Percentiles rank a stretch among this genome's conserved stretches.
phyloP scores from a whole-genome alignment of 129 eudicot species.

The Artemisia annua region DNA sequence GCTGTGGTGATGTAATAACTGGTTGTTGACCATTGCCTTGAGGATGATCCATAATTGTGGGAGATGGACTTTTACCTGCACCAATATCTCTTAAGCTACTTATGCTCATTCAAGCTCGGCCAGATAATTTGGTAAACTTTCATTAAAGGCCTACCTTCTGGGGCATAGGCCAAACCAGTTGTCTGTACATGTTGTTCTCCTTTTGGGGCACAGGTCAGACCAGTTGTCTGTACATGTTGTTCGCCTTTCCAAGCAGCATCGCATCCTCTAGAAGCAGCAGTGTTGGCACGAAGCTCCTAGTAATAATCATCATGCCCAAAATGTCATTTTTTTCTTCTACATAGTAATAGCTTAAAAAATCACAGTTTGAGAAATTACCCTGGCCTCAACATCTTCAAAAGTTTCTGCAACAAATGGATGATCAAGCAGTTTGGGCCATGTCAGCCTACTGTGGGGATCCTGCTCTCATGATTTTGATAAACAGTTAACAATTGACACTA shows the following conservation, averaged over 20 bases:
- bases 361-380: constrained; percentile 26
- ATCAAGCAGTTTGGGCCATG: constrained; percentile 97
- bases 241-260: constrained; percentile 60
- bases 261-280: constrained; percentile 53
- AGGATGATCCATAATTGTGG: constrained; percentile 36
- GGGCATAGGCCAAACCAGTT: constrained; percentile 43
- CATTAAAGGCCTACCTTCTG: constrained; percentile 51
- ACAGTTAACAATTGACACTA: background rate
- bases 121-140: background rate
- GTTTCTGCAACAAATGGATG: constrained; percentile 89
- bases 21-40: constrained; percentile 34
- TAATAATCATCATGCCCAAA: constrained; percentile 21
- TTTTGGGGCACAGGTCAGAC: constrained; percentile 45
- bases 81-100: constrained; percentile 20
- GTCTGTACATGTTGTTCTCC: constrained; percentile 47
- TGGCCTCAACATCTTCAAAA: constrained; percentile 60
- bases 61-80: constrained; percentile 52
- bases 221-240: constrained; percentile 42
- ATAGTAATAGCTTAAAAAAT: background rate
- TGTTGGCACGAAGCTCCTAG: constrained; percentile 57
- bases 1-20: constrained; percentile 39
- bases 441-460: constrained; percentile 87
- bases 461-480: constrained; percentile 34
- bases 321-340: constrained; percentile 26
- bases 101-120: constrained; percentile 17